phyloP scores from a whole-genome alignment of 768 basidiomycete genomes.

The Suillus hirtellus region DNA sequence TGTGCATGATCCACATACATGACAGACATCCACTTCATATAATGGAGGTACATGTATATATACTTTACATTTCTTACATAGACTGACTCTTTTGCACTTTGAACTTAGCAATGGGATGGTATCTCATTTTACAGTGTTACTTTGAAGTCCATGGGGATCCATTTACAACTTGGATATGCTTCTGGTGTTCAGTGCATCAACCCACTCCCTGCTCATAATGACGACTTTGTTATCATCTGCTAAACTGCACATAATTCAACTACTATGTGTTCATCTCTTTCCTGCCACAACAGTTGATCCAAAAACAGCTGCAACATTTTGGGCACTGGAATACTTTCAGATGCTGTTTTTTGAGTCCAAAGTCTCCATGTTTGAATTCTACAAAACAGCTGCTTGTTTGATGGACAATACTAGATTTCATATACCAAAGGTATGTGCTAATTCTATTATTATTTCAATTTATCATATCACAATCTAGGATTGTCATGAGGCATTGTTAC shows the following conservation, averaged over 20 bases:
- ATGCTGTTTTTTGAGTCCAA: background rate
- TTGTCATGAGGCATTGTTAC: background rate
- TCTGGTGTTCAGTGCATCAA: no score
- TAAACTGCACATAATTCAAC: conserved; percentile 12
- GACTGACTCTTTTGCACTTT: no score
- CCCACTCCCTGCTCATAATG: no score
- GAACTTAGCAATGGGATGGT: no score
- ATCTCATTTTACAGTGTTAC: no score
- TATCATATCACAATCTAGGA: background rate
- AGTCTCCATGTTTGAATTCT: background rate
- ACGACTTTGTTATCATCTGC: conserved; percentile 20
- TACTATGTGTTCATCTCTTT: conserved; percentile 6
- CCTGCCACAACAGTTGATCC: background rate
- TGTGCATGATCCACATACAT: background rate
- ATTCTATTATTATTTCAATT: background rate
- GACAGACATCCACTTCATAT: no score
- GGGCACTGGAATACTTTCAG: background rate
- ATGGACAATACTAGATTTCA: background rate
- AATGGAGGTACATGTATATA: no score
- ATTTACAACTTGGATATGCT: no score
- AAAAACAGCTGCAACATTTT: background rate
- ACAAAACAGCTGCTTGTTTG: background rate
- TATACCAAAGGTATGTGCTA: background rate
- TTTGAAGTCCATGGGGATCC: no score
- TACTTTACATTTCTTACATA: no score